Conservation (phyloP, 1,284 basidiomycete species). For the Ustilago shanxiensis region DNA sequence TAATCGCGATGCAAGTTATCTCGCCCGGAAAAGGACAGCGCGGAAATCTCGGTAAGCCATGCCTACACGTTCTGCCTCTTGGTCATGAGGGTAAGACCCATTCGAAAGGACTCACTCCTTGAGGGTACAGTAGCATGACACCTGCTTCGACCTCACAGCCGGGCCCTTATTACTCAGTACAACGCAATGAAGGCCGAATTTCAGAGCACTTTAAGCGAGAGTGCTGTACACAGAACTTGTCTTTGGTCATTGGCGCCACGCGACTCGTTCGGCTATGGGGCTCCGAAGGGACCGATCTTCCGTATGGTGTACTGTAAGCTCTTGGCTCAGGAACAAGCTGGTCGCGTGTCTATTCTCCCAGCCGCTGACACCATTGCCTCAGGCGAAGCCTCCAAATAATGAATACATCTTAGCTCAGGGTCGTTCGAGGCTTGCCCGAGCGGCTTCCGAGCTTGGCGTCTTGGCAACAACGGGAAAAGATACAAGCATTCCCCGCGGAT, state of each 20-base stretch:
- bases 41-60: not conserved
- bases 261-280: not conserved
- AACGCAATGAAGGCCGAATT: not conserved
- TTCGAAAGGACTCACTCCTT: not conserved
- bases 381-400: not conserved
- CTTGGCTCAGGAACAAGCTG: not conserved
- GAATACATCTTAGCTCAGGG: too few species aligned
- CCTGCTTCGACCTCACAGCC: not conserved
- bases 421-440: not conserved
- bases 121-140: not conserved
- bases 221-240: not conserved
- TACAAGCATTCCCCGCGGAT: not conserved
- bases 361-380: not conserved
- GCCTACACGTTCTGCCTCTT: not conserved
- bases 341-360: not conserved
- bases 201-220: not conserved
- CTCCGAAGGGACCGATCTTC: not conserved
- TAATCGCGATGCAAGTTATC: not conserved
- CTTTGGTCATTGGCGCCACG: conserved; percentile 1
- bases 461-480: not conserved
- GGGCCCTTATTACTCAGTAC: not conserved
- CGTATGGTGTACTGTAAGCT: not conserved
- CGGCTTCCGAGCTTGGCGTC: conserved; percentile 5
- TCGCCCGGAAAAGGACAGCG: not conserved
- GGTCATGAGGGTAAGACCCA: not conserved